Conservation (phyloP, 306 rosid species). For the Biancaea sappan region DNA sequence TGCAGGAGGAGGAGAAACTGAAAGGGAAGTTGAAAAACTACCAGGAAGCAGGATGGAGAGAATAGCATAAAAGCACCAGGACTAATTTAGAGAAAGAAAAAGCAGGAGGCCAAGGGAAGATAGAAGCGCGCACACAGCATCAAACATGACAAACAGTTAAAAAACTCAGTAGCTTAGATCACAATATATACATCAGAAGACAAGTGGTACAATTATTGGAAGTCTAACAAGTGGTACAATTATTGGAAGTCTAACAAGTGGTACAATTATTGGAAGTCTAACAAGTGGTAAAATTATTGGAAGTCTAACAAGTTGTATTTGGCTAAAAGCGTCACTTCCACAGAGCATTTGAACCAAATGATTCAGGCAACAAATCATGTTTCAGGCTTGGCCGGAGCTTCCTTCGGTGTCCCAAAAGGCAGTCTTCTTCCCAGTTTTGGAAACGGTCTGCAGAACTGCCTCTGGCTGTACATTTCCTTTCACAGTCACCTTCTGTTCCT, state of each 20-base stretch:
- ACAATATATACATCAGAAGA: neutral
- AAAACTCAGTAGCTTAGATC: neutral
- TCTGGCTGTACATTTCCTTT: slow-evolving; percentile 66
- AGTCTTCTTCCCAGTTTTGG: slow-evolving; percentile 92
- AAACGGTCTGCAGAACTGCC: slow-evolving; percentile 70
- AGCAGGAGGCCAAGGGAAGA: too few species aligned
- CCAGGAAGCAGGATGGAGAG: too few species aligned
- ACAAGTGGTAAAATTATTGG: too few species aligned
- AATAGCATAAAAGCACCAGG: too few species aligned
- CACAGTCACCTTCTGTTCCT: slow-evolving; percentile 86
- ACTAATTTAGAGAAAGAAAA: too few species aligned
- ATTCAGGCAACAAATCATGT: neutral
- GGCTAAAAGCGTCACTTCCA: neutral
- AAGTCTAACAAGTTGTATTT: neutral
- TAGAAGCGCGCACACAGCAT: too few species aligned
- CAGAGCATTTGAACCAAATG: neutral
- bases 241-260: too few species aligned
- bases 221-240: neutral
- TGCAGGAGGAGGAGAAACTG: too few species aligned
- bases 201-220: neutral
- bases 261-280: too few species aligned
- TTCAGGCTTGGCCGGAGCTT: slow-evolving; percentile 15
- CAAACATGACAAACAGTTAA: neutral
- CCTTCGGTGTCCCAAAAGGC: slow-evolving; percentile 71
- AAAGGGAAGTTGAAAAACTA: too few species aligned